Base-by-base conservation (phyloP, 148 eudicot species). In the Chenopodium berlandieri region DNA sequence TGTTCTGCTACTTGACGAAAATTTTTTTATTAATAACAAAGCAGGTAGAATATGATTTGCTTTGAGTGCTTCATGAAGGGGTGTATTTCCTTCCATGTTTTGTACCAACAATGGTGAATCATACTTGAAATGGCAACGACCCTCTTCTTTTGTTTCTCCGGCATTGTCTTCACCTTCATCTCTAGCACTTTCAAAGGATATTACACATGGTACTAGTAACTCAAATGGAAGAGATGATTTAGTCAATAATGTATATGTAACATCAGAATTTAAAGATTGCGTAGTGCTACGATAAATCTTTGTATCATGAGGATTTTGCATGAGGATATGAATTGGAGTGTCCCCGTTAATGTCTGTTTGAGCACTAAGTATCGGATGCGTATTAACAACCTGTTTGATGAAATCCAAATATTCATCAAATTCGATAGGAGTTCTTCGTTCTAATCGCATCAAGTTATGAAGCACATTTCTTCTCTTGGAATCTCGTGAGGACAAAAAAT, bases 171-270 rank as follows among this genome's bases (percentile, higher is more conserved):
- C 27, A 27, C 27, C 27, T 27, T 27, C 0, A 27, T 27, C 27
- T 27, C 27, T 27, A 27, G 7, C 7, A 37, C 0, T 1, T 32
- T 0, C 0, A 37, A 5, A 37, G 6, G 0, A 0, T 5, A 0
- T 0, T 8, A 40, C 7, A 37, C 44, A 5, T 37, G 44, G 0
- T 5, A 5, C 0, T 5, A 37, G 7, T 37, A 37, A 37, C 7
- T 37, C 44, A 37, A 0, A 37, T 37, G 7, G 1, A 37, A 37
- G 44, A 37, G 44, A 5, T 37, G 44, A 37, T 37, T 37, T 37
- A 37, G 44, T 37, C 44, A 37, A 37, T 37, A 0, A 5, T 5
- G 44, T 37, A 37, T 5, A 6, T 37, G 40, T 37, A 37, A 37
- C 44, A 37, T 6, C 0, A 37, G 7, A 37, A 37, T 37, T 37